Conservation (phyloP, 768 basidiomycete species). For the Leccinum subgranulosum region DNA sequence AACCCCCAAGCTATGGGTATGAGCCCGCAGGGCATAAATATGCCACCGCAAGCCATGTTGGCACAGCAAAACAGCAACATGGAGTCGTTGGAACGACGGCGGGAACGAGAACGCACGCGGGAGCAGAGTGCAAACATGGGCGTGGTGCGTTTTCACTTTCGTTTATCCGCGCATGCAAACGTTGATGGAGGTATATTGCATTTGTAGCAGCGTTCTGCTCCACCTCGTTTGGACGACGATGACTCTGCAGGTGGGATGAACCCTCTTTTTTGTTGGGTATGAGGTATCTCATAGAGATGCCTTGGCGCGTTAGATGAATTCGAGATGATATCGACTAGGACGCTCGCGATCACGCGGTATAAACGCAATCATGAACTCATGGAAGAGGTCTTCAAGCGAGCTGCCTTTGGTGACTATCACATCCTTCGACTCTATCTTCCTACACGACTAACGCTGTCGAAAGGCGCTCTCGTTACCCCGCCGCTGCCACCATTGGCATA, state of each 20-base stretch:
- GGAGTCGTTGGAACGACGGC: slow-evolving; percentile 64
- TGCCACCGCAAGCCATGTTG: slow-evolving; percentile 57
- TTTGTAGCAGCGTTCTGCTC: slow-evolving; percentile 30
- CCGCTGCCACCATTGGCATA: slow-evolving; percentile 48
- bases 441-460: neutral
- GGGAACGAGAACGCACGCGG: slow-evolving; percentile 56
- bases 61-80: slow-evolving; percentile 71
- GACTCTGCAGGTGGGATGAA: slow-evolving; percentile 56
- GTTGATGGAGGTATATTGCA: neutral
- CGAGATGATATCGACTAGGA: slow-evolving; percentile 69
- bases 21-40: slow-evolving; percentile 24
- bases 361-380: slow-evolving; percentile 81
- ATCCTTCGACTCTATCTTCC: neutral
- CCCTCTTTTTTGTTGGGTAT: neutral
- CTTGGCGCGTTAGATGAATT: slow-evolving; percentile 46
- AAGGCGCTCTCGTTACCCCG: slow-evolving; percentile 45
- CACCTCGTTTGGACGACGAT: slow-evolving; percentile 47
- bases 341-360: slow-evolving; percentile 69
- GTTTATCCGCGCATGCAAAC: neutral
- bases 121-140: slow-evolving; percentile 43
- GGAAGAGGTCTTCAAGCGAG: slow-evolving; percentile 76
- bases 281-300: neutral
- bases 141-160: slow-evolving; percentile 31
- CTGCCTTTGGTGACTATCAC: slow-evolving; percentile 51
- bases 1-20: slow-evolving; percentile 21